phyloP scores from a whole-genome alignment of 805 yeast genomes.

The Candida pseudofarinosa region DNA sequence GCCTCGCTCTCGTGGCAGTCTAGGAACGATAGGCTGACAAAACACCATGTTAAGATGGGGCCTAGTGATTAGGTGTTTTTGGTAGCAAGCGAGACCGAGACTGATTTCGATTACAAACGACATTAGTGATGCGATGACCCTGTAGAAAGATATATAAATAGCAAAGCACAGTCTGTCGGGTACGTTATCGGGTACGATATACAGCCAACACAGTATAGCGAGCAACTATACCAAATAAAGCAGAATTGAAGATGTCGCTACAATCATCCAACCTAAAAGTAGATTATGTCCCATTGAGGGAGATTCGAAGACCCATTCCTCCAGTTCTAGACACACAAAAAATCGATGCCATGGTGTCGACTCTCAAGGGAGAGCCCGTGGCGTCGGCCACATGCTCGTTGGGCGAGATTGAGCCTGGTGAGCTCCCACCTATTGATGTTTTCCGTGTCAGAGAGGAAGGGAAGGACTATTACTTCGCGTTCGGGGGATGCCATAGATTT shows the following conservation, averaged over 20 bases:
- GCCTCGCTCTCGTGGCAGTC: too few species aligned
- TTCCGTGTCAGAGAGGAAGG: slow-evolving; percentile 63
- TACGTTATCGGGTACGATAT: too few species aligned
- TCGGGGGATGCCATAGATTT: slow-evolving; percentile 88
- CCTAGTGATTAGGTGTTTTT: too few species aligned
- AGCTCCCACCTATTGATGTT: slow-evolving; percentile 81
- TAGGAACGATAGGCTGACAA: too few species aligned
- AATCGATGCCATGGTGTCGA: slow-evolving; percentile 75
- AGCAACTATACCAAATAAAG: too few species aligned
- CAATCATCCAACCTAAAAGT: slow-evolving; percentile 58
- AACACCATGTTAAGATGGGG: too few species aligned
- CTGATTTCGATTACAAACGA: not conserved
- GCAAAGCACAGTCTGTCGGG: too few species aligned
- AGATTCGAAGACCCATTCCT: slow-evolving; percentile 77
- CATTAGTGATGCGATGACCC: not conserved
- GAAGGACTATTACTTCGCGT: slow-evolving; percentile 64
- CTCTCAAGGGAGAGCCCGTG: slow-evolving; percentile 59
- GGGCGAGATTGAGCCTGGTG: slow-evolving; percentile 51
- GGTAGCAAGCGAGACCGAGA: not conserved
- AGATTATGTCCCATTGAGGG: slow-evolving; percentile 58
- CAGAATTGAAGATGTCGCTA: slow-evolving; percentile 68
- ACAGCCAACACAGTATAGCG: too few species aligned
- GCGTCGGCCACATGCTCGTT: slow-evolving; percentile 59
- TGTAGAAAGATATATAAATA: not conserved
- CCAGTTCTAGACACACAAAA: slow-evolving; percentile 75